Percentiles rank a stretch among this genome's conserved stretches.
phyloP scores from a whole-genome alignment of 2,329 filamentous ascomycete species.

The Tolypocladium cylindrosporum region DNA sequence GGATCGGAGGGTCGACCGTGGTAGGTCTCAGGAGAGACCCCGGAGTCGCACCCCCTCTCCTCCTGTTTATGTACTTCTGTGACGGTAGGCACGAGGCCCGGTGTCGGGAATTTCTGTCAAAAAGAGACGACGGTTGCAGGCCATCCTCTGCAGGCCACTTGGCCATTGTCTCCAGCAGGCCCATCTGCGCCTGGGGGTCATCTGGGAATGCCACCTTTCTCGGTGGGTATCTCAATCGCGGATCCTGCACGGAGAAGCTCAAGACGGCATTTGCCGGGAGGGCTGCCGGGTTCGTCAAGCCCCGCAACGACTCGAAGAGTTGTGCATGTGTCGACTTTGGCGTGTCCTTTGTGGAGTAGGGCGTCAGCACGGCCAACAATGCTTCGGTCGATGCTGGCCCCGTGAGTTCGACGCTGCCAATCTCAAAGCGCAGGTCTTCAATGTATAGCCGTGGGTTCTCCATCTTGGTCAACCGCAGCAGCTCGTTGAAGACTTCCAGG shows the following conservation, averaged over 20 bases:
- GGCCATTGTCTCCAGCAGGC: constrained; percentile 51
- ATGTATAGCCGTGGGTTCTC: constrained; percentile 52
- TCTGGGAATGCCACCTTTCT: constrained; percentile 37
- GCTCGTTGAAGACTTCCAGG: constrained; percentile 54
- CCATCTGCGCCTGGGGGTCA: constrained; percentile 22
- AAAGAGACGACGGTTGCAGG: constrained; percentile 44
- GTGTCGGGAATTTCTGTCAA: constrained; percentile 57
- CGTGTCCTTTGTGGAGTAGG: constrained; percentile 26
- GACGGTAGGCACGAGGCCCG: constrained; percentile 57
- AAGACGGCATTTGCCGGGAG: constrained; percentile 63
- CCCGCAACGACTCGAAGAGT: constrained; percentile 40
- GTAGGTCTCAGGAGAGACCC: constrained; percentile 51
- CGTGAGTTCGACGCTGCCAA: constrained; percentile 47
- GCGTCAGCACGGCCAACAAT: constrained; percentile 57
- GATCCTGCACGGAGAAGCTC: constrained; percentile 66
- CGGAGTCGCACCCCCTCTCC: constrained; percentile 53
- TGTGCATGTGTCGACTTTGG: constrained; percentile 28
- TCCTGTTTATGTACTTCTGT: constrained; percentile 72
- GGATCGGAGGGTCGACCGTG: constrained; percentile 63
- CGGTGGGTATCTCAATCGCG: constrained; percentile 70
- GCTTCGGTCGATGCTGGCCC: constrained; percentile 71
- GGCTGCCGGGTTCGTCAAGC: constrained; percentile 57
- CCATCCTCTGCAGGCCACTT: constrained; percentile 55
- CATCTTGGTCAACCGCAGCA: constrained; percentile 46
- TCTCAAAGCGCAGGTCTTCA: constrained; percentile 61